phyloP scores from a whole-genome alignment of 306 rosid genomes.

The Alnus rubra region DNA sequence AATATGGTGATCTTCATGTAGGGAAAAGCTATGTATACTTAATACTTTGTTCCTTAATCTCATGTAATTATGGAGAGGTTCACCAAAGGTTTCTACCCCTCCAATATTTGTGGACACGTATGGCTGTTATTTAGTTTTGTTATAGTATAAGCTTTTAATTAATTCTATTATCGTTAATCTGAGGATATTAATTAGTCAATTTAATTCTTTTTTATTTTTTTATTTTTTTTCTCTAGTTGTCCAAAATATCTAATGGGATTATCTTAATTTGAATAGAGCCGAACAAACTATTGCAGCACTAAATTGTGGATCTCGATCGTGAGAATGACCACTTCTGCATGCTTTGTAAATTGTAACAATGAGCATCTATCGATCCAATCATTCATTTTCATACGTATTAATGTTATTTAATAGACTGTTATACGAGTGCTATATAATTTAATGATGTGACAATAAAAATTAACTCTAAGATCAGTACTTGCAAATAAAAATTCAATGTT shows the following conservation, averaged over 20 bases:
- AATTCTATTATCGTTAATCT: conserved; percentile 19
- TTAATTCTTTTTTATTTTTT: neutral
- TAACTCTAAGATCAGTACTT: no score
- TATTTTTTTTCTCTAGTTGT: neutral
- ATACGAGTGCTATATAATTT: no score
- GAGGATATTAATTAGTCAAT: conserved; percentile 32
- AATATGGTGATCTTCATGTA: conserved; percentile 45
- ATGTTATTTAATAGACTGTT: no score
- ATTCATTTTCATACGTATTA: no score
- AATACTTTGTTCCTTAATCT: conserved; percentile 8
- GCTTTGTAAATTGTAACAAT: no score
- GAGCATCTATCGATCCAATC: neutral
- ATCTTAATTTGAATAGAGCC: neutral
- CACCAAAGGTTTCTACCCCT: conserved; percentile 46
- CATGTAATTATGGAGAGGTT: conserved; percentile 34
- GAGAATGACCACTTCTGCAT: neutral
- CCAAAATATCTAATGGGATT: neutral
- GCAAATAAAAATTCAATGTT: no score
- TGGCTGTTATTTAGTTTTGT: conserved; percentile 34
- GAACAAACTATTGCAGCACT: neutral
- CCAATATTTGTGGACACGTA: conserved; percentile 34
- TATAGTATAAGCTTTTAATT: conserved; percentile 37
- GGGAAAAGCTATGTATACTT: conserved; percentile 38
- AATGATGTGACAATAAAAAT: no score
- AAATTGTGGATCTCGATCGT: neutral